Base-by-base conservation (phyloP, 23 red algal species). In the Gracilaria gracilis region DNA sequence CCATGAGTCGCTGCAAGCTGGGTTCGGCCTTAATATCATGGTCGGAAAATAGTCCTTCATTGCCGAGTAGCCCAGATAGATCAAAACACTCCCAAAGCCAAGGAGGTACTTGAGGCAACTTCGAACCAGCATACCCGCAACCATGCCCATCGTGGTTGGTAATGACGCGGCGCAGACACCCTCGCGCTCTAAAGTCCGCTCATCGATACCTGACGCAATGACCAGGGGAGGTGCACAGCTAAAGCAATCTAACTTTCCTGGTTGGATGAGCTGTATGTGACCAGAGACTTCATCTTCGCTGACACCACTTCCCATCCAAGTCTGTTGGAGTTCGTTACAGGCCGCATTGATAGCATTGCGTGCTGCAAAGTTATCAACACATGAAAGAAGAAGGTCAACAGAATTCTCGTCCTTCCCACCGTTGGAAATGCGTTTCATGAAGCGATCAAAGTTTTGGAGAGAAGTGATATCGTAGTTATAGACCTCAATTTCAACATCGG, bases 151-250 rank as follows among this genome's bases (percentile, higher is more conserved):
- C 0, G 96, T 98, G 0, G 96, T 98, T 2, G 96, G 96, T 65
- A 98, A 85, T 55, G 96, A 98, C 47, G 96, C 96, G 16, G 96
- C 96, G 42, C 96, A 98, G 28, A 98, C 96, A 0, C 96, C 96
- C 34, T 94, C 91, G 23, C 96, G 88, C 35, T 91, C 87, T 21
- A 98, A 81, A 32, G 91, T 85, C 13, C 57, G 54, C 79, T 98
- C 96, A 67, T 94, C 96, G 5, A 91, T 91, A 29, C 65, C 96
- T 36, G 96, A 94, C 19, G 96, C 96, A 0, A 98, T 91, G 53
- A 95, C 88, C 11, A 98, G 92, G 57, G 96, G 96, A 37, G 96
- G 96, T 27, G 88, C 96, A 61, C 96, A 98, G 31, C 86, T 72
- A 51, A 92, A 98, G 70, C 96, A 98, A 27, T 91, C 96, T 13